A percentile compares a stretch with the other conserved stretches of the same genome.
Conservation (phyloP, 257 asterid species). For the Nicotiana sylvestris region DNA sequence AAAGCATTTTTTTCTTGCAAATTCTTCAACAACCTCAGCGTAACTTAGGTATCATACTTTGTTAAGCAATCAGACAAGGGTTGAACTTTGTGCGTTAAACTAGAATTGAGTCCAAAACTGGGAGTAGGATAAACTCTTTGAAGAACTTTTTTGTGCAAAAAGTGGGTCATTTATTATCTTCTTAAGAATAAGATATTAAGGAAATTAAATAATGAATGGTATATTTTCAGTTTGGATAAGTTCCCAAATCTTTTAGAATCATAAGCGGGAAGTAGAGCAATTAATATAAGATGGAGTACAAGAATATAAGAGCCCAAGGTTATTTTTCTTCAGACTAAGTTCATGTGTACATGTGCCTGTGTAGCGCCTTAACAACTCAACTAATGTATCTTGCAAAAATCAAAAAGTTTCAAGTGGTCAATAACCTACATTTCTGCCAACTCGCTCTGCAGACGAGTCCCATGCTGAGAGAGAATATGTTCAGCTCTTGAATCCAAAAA, state of each 20-base stretch:
- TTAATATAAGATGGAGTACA: not conserved
- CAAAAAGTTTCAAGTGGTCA: not conserved
- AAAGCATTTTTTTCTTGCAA: not conserved
- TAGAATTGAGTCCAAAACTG: not conserved
- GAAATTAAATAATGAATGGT: not conserved
- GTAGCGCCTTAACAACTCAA: not conserved
- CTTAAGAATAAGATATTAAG: not conserved
- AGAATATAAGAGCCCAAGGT: constrained; percentile 1
- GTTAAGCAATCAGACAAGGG: not conserved
- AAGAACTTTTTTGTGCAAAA: not conserved
- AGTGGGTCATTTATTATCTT: not conserved
- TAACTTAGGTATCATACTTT: not conserved
- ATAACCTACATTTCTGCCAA: constrained; percentile 58
- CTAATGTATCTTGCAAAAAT: not conserved
- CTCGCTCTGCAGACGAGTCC: constrained; percentile 65
- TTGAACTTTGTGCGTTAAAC: not conserved
- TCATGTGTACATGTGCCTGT: not conserved
- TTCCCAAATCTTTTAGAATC: not conserved
- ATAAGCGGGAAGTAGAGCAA: not conserved
- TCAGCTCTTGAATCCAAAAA: constrained; percentile 35
- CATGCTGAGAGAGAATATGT: constrained; percentile 56
- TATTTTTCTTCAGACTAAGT: not conserved
- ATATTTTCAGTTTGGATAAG: not conserved
- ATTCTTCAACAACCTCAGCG: not conserved
- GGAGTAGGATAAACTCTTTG: not conserved